Base-by-base conservation (phyloP, 139 green algal species). In the Dunaliella sp. region DNA sequence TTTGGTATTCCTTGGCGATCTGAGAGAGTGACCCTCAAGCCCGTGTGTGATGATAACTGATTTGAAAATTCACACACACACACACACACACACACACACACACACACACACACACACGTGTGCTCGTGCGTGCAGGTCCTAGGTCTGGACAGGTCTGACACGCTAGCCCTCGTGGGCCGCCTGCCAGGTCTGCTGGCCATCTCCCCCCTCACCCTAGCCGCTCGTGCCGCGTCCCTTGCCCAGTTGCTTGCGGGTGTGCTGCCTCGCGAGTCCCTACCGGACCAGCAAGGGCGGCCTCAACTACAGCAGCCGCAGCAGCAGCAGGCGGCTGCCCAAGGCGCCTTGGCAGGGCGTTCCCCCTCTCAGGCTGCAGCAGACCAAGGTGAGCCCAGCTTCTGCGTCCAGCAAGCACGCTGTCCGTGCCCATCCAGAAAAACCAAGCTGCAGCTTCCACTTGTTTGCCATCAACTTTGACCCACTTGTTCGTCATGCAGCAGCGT, bases 231-330 rank as follows among this genome's bases (percentile, higher is more conserved):
- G 38, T 24, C 81, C 1, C 81, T 85, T 16, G 34, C 28, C 28
- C 79, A 48, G 30, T 12, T 83, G 35, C 79, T 59, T 7, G 21
- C 16, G 22, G 26, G 31, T 57, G 79, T 65, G 7, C 48, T 65
- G 7, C 48, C 48, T 16, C 7, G 48, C 7, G 7, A 65, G 48
- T n/a, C n/a, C n/a, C n/a, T n/a, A n/a, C n/a, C n/a, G n/a, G n/a
- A n/a, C n/a, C 48, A 65, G 48, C 48, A 65, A 65, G 16, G 7
- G 7, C 48, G 16, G 48, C 48, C 48, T 12, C 79, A 7, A 77
- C 87, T 86, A 35, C 86, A 86, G 38, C 74, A 89, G 82, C 86
- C 86, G 22, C 33, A 38, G 33, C 82, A 84, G 34, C 33, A 38
- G 1, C 75, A 81, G 76, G 33, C 84, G 34, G 48, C 74, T 0